Evolutionary conservation across 2,329 filamentous ascomycete species (phyloP), one percentile per base, ranked within the genome.

Genomic region (Akanthomyces lecanii): DNA sequence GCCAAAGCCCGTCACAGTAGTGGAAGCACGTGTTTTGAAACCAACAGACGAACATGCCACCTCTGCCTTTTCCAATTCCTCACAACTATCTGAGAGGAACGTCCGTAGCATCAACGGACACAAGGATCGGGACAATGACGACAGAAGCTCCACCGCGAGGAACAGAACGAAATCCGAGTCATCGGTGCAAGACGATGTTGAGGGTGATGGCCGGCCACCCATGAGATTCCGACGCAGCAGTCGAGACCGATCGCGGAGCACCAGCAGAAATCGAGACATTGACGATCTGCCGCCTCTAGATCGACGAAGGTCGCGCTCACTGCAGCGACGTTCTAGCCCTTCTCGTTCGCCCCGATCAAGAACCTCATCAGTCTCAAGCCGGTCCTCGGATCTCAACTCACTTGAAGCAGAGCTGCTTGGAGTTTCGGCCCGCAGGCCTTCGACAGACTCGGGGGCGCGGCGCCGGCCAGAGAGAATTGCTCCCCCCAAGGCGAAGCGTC

Each of bases 341-440:
- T 50, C 44, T 16, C 48, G 25, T 7, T 64, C 63, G 18, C 57
- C 51, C 11, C 16, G 58, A 28, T 64, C 63, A 3, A 36, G 63
- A 42, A 50, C 33, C 23, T 61, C 63, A 1, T 61, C 63, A 5
- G 57, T 54, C 10, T 64, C 63, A 3, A 64, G 57, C 18, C 50
- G 52, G 6, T 64, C 63, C 5, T 64, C 63, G 12, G 63, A 56
- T 38, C 63, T 64, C 28, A 56, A 58, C 44, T 64, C 63, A 6
- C 47, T 64, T 25, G 63, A 64, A 47, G 63, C 63, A 2, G 63
- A 64, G 52, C 42, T 64, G 25, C 63, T 64, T 4, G 63, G 63
- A n/a, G 36, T 54, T 4, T 57, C 63, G 5, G 58, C 28, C 16
- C 63, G 63, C 33, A 53, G 62, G 16, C 30, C 51, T 2, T 64